Base-by-base conservation (phyloP, 2,329 filamentous ascomycete genomes). In the Colletotrichum trifolii region DNA sequence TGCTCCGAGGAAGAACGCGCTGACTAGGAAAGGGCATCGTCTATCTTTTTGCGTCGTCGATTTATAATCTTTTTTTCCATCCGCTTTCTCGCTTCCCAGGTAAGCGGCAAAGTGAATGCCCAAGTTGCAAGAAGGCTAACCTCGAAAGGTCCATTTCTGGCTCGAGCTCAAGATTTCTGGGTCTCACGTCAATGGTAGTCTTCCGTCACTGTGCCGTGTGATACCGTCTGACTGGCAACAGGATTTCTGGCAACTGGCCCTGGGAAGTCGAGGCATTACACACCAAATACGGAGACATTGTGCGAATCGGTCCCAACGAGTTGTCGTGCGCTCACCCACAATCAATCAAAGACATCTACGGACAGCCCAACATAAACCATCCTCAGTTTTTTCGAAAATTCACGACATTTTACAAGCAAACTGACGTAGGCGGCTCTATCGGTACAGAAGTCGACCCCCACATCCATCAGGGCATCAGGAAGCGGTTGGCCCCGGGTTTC, bases 291-390 rank as follows among this genome's bases (percentile, higher is more conserved):
- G 59, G 59, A 6, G 74, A 76, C 2, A 75, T 85, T 2, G 81
- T 85, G 8, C 78, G 83, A 8, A 72, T 83, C 40, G 76, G 76
- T 4, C 82, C 83, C 0, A 75, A 81, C 55, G 80, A 84, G 64
- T 74, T 85, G 1, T 78, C 80, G 2, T 85, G 81, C 69, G 76
- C 73, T 36, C 70, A 74, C 15, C 71, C 73, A 3, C 60, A 73
- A 3, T 70, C 70, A 2, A 80, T 77, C 73, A 75, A 77, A 68
- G 78, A 82, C 48, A 81, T 82, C 45, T 80, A 80, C 58, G 74
- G 75, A 12, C 50, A 61, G 15, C 39, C 42, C 1, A 61, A 61
- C 33, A 61, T 61, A 33, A 49, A 55, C 1, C 71, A 73, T 42
- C 68, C 70, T 54, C 40, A 53, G 15, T 62, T 67, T 47, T 57